These are phyloP conservation scores for Lachnellula willkommii DNA, from an alignment of 2,329 filamentous ascomycete genomes.

Conservation along the genomic window DNA sequence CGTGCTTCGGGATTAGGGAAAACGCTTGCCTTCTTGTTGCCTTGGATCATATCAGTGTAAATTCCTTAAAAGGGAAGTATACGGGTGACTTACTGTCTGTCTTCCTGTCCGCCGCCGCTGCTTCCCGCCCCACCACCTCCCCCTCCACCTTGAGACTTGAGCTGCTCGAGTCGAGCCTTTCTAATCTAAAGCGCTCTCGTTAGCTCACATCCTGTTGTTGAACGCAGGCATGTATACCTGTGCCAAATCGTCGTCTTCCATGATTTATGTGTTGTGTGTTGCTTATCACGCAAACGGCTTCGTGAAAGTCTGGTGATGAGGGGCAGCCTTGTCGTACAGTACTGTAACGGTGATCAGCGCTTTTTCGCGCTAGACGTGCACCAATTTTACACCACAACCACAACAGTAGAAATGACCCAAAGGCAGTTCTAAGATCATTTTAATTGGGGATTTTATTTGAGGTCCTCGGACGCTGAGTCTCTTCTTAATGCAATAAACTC, in stretches of 20 bases:
- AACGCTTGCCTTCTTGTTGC: conserved; percentile 3
- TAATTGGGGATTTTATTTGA: too few relatives aligned
- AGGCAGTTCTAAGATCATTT: too few relatives aligned
- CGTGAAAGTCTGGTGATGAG: not conserved
- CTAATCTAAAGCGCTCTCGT: conserved; percentile 58
- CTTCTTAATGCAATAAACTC: too few relatives aligned
- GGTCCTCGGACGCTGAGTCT: too few relatives aligned
- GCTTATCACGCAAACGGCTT: not conserved
- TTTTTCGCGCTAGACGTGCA: not conserved
- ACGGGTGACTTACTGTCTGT: conserved; percentile 50
- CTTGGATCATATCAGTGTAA: not conserved
- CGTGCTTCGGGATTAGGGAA: conserved; percentile 1
- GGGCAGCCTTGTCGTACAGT: conserved; percentile 1
- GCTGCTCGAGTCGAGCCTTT: conserved; percentile 86
- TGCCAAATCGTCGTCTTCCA: conserved; percentile 33
- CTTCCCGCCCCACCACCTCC: conserved; percentile 42
- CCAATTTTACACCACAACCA: too few relatives aligned
- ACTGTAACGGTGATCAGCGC: not conserved
- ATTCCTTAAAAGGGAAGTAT: not conserved
- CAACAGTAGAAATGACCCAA: too few relatives aligned
- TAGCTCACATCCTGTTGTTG: not conserved
- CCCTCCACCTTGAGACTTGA: conserved; percentile 66
- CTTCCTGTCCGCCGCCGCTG: conserved; percentile 49
- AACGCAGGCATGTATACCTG: conserved; percentile 17
- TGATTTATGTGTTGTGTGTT: conserved; percentile 6